phyloP scores from a whole-genome alignment of 2,329 filamentous ascomycete species.

The Diaporthe ampelina region DNA sequence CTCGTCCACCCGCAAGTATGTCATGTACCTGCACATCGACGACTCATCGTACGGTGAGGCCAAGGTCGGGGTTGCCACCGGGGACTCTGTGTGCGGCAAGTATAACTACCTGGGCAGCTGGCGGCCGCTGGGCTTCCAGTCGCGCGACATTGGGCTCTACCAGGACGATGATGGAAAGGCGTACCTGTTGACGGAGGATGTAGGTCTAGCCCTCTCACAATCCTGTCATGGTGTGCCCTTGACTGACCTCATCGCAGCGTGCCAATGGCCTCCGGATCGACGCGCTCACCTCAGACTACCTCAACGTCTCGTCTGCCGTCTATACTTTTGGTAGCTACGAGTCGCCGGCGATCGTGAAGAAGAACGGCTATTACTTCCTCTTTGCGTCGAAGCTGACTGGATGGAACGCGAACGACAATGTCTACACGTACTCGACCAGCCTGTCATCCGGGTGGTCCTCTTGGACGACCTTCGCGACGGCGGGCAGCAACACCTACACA shows the following conservation, averaged over 20 bases:
- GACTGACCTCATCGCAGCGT: constrained; percentile 53
- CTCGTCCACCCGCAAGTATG: constrained; percentile 71
- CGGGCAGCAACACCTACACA: constrained; percentile 68
- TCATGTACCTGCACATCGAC: constrained; percentile 79
- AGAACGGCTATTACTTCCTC: constrained; percentile 73
- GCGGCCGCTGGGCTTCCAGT: constrained; percentile 48
- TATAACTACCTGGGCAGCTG: constrained; percentile 60
- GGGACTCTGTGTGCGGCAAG: constrained; percentile 70
- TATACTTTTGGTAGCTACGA: constrained; percentile 70
- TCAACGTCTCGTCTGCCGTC: constrained; percentile 61
- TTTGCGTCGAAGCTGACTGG: constrained; percentile 71
- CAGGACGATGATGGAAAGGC: constrained; percentile 73
- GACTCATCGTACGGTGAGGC: constrained; percentile 72
- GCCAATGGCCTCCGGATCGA: constrained; percentile 68
- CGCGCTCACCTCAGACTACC: constrained; percentile 68
- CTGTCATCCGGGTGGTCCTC: constrained; percentile 65
- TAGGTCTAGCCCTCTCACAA: constrained; percentile 50
- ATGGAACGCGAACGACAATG: constrained; percentile 74
- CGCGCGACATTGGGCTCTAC: constrained; percentile 69
- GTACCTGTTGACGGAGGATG: constrained; percentile 75
- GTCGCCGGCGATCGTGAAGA: constrained; percentile 74
- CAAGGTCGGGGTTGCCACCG: constrained; percentile 73
- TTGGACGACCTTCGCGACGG: constrained; percentile 70
- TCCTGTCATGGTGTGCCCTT: not conserved
- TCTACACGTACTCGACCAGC: constrained; percentile 49